Percentiles rank a stretch among this genome's conserved stretches.
Evolutionary conservation across 768 basidiomycete genomes (phyloP).

Genomic region (Tylopilus sp.): DNA sequence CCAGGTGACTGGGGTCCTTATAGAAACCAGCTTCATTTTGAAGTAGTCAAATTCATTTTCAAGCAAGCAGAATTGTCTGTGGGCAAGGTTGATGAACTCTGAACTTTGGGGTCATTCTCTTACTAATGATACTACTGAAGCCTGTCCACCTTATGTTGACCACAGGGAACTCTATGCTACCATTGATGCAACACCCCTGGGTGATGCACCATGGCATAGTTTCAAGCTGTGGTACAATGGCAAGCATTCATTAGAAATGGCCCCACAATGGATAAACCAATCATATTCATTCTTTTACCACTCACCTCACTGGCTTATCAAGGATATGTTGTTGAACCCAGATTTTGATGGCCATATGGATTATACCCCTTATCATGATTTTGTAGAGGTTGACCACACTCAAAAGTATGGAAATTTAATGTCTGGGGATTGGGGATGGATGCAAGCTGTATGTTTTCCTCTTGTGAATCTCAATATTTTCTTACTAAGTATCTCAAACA

Average conservation of each 20-base stretch:
- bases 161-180: conserved; percentile 3
- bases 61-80: no score
- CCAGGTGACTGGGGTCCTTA: no score
- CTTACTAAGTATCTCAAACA: no score
- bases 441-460: neutral
- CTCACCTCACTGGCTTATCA: neutral
- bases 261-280: neutral
- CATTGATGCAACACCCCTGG: conserved; percentile 35
- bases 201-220: conserved; percentile 36
- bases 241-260: neutral
- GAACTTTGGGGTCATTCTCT: no score
- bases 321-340: neutral
- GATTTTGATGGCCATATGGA: neutral
- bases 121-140: no score
- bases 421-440: no score
- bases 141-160: no score
- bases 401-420: neutral
- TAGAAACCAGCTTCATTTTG: no score
- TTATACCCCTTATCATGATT: neutral
- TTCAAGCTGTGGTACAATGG: conserved; percentile 13
- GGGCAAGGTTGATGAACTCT: no score
- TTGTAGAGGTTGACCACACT: neutral
- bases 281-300: neutral
- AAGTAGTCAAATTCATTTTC: no score
- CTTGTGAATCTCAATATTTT: no score